phyloP scores from a whole-genome alignment of 495 filamentous ascomycete genomes.

The Penicillium canescens region DNA sequence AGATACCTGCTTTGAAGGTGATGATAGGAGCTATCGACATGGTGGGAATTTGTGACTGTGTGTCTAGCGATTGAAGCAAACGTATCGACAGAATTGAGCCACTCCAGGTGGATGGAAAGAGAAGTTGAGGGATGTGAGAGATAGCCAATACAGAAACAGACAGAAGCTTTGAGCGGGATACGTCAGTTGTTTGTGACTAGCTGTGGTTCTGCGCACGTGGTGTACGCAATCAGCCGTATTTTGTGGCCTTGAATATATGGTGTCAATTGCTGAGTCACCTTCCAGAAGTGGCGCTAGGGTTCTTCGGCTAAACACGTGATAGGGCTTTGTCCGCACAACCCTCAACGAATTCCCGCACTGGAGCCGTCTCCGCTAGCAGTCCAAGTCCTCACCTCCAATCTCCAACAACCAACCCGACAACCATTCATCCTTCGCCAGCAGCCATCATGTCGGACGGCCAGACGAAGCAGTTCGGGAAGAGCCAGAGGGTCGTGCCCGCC shows the following conservation, averaged over 20 bases:
- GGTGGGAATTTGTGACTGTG: constrained; percentile 11
- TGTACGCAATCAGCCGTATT: constrained; percentile 15
- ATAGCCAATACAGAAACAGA: constrained; percentile 14
- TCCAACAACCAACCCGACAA: constrained; percentile 52
- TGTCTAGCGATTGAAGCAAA: neutral
- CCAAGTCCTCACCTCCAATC: constrained; percentile 37
- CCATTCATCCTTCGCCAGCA: constrained; percentile 46
- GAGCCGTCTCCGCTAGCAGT: constrained; percentile 24
- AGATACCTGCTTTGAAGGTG: constrained; percentile 95
- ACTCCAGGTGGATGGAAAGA: constrained; percentile 10
- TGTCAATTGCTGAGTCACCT: constrained; percentile 3
- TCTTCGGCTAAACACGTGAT: constrained; percentile 17
- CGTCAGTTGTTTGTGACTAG: constrained; percentile 38
- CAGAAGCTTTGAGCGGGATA: constrained; percentile 32
- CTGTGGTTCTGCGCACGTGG: constrained; percentile 31
- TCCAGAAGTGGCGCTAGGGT: constrained; percentile 1
- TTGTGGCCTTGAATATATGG: constrained; percentile 9
- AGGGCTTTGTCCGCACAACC: constrained; percentile 23
- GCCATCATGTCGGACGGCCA: constrained; percentile 68
- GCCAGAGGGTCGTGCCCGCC: constrained; percentile 80
- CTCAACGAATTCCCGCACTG: constrained; percentile 14
- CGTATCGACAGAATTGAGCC: constrained; percentile 5
- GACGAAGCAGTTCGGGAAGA: constrained; percentile 98
- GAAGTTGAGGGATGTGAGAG: constrained; percentile 1
- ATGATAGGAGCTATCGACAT: constrained; percentile 88